Conservation (phyloP, 23 red algal genomes). For the Chondrus crispus region DNA sequence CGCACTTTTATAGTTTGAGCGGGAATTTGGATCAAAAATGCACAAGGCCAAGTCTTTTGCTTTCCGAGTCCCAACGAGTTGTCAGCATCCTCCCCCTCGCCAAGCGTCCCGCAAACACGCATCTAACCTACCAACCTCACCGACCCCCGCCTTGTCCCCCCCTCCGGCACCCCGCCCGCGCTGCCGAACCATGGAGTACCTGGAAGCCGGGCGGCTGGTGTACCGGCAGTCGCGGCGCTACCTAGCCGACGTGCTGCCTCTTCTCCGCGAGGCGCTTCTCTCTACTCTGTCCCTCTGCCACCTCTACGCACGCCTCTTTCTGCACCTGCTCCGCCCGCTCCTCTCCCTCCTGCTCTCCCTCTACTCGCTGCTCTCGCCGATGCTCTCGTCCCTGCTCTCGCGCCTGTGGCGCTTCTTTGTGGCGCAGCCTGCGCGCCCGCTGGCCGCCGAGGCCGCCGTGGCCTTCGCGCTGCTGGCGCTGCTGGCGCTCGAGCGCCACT, state of each 20-base stretch:
- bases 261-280: constrained; percentile 10
- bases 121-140: too few species aligned
- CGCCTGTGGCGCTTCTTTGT: background rate
- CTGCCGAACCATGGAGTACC: constrained; percentile 27
- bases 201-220: background rate
- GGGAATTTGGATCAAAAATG: too few species aligned
- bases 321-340: background rate
- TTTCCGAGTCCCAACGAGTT: too few species aligned
- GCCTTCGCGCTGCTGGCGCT: background rate
- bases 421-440: constrained; percentile 5
- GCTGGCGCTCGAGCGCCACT: constrained; percentile 22
- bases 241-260: constrained; percentile 5
- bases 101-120: too few species aligned
- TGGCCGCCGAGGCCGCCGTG: constrained; percentile 23
- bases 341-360: background rate
- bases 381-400: background rate
- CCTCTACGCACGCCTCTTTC: background rate
- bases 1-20: too few species aligned
- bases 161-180: background rate
- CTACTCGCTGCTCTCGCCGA: background rate
- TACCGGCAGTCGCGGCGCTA: background rate
- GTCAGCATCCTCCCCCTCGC: too few species aligned
- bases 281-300: too few species aligned
- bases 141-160: too few species aligned
- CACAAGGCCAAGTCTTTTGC: too few species aligned